Base-by-base conservation (phyloP, 2,329 filamentous ascomycete genomes). In the Fusarium oligoseptatum region DNA sequence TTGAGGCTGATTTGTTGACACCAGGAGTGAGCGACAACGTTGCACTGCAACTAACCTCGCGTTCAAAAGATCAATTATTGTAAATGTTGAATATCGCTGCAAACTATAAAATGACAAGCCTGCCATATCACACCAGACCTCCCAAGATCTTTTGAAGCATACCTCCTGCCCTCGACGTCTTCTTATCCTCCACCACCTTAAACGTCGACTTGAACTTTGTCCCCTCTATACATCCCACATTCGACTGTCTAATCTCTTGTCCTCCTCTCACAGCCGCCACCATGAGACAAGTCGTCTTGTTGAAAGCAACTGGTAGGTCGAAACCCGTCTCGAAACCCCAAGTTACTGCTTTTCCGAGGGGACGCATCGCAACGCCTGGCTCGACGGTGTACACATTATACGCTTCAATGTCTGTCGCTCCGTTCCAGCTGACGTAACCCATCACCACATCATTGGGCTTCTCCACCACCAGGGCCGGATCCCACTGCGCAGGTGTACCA, bases 361-460 rank as follows among this genome's bases (percentile, higher is more conserved):
- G 48, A 4, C 22, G 57, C 15, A 70, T 41, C 2, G 36, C 56
- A 1, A 37, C 34, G 17, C 66, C 66, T 9, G 45, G 34, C 8
- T 72, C 64, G 0, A 71, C 37, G 0, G 60, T 11, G 32, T 80
- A 80, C 0, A 80, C 48, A 10, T 77, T 77, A 71, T 77, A 80
- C 1, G 56, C 12, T 1, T 78, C 71, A 2, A 80, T 71, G 3
- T 79, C 78, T 0, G 78, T 80, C 3, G 76, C 78, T 0, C 78
- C 78, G 39, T 80, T 80, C 78, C 78, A 80, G 58, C 73, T 77
- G 2, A 80, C 73, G 20, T 73, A 79, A 5, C 72, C 76, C 1
- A 64, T 43, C 0, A 73, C 36, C 0, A 37, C 36, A 0, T 64
- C 60, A 1, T 22, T n/a, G 1, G 20, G 48, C 37, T 67, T 71